Base-by-base conservation (phyloP, 257 asterid genomes). In the Nicotiana paniculata region DNA sequence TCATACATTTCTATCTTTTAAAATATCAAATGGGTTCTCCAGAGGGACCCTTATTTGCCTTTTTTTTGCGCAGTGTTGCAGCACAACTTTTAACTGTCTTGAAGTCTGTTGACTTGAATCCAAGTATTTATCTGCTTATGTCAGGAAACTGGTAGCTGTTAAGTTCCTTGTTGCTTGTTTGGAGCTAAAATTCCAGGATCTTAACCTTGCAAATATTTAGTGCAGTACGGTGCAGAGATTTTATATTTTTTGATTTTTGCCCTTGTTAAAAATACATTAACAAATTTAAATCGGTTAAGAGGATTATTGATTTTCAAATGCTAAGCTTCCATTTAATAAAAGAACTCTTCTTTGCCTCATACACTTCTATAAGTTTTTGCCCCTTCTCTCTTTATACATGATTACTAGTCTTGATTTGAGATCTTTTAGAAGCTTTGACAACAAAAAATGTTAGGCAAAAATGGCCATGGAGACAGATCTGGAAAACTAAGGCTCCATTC, bases 21-120 rank as follows among this genome's bases (percentile, higher is more conserved):
- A 33, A 64, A 63, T 48, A 46, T 80, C 74, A 9, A 13, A 80
- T 46, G 37, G 21, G 46, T 48, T 12, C 63, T 64, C 55, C 55
- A 58, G 15, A 61, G 57, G 65, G 82, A 33, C n/a, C 43, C 80
- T 59, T 84, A 69, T 76, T 86, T 85, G 54, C 28, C 61, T 75
- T 46, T 37, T 63, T 32, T 33, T 2, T 28, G 30, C 57, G 75
- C 7, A 12, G 32, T 80, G 80, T 26, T 84, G 83, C 66, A 39
- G 87, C 9, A 51, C 9, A 51, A 51, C 16, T 48, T 21, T 75
- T 46, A 2, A 46, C 16, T 48, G 28, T 75, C 63, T 75, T 51
- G 43, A 75, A 75, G 62, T 74, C 26, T 74, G 46, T 51, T 26
- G 26, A 3, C 79, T 48, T 74, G 63, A 74, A 48, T 26, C 62